phyloP scores from a whole-genome alignment of 345 rosid genomes.

The Dipteronia sinensis region DNA sequence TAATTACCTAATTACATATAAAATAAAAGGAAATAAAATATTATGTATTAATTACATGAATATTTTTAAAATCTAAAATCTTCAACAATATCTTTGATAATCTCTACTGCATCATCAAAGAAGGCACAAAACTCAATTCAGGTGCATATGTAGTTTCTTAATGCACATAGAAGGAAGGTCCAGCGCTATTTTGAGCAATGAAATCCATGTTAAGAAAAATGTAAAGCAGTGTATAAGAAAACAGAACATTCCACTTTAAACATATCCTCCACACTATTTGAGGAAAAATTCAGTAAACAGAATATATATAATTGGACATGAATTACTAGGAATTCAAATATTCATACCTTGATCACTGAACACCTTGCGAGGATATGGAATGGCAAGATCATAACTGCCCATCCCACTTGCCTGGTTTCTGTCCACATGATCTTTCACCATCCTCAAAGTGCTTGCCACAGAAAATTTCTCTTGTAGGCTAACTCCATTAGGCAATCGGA shows the following conservation, averaged over 20 bases:
- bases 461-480: conserved; percentile 76
- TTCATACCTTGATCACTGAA: conserved; percentile 76
- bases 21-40: too few relatives aligned
- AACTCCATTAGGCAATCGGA: conserved; percentile 66
- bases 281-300: not conserved
- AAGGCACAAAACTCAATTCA: not conserved
- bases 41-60: too few relatives aligned
- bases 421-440: conserved; percentile 74
- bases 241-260: not conserved
- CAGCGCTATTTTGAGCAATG: not conserved
- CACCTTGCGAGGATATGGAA: conserved; percentile 87
- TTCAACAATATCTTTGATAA: too few relatives aligned
- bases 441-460: conserved; percentile 52
- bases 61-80: too few relatives aligned
- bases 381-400: conserved; percentile 71
- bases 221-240: not conserved
- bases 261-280: not conserved
- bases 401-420: conserved; percentile 47
- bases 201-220: not conserved
- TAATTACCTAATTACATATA: too few relatives aligned
- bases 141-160: not conserved
- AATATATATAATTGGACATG: not conserved
- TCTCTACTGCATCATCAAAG: too few relatives aligned
- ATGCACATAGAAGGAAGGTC: not conserved
- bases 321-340: not conserved